These are phyloP conservation scores for Stachybotrys chlorohalonatus DNA, from an alignment of 2,329 filamentous ascomycete species.

Conservation along the genomic window DNA sequence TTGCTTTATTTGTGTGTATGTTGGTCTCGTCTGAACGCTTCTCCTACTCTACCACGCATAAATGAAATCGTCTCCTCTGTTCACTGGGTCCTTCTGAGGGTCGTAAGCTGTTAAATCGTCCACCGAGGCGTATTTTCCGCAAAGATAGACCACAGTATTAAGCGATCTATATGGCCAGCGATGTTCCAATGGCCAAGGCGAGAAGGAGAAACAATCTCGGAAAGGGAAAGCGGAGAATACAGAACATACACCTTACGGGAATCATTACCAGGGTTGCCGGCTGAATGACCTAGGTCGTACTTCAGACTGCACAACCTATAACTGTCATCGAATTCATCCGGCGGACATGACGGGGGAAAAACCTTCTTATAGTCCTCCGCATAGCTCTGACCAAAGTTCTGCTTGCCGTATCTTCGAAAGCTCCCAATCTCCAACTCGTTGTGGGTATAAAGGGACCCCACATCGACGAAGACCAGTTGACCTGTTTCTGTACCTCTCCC, in stretches of 20 bases:
- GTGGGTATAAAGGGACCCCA: not conserved
- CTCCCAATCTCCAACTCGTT: not conserved
- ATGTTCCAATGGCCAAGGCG: not conserved
- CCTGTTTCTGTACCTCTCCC: not conserved
- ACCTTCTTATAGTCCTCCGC: not conserved
- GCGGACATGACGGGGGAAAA: not conserved
- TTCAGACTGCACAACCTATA: not conserved
- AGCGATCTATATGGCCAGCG: not conserved
- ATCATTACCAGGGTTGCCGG: not conserved
- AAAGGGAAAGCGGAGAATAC: not conserved
- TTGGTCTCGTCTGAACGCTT: too few relatives aligned
- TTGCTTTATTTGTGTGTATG: too few relatives aligned
- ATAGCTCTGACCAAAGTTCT: not conserved
- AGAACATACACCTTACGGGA: not conserved
- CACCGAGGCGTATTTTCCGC: not conserved
- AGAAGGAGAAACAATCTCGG: too few relatives aligned
- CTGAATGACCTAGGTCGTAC: not conserved
- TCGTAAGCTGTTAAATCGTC: not conserved
- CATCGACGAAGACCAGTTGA: not conserved
- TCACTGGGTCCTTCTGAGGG: not conserved
- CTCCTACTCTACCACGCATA: not conserved
- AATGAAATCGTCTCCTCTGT: not conserved
- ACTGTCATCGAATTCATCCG: not conserved
- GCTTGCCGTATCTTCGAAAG: not conserved
- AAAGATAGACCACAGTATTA: conserved; percentile 1